Percentiles rank a stretch among this genome's conserved stretches.
Evolutionary conservation across 805 yeast species (phyloP).

Genomic region (Candida odintsovae): DNA sequence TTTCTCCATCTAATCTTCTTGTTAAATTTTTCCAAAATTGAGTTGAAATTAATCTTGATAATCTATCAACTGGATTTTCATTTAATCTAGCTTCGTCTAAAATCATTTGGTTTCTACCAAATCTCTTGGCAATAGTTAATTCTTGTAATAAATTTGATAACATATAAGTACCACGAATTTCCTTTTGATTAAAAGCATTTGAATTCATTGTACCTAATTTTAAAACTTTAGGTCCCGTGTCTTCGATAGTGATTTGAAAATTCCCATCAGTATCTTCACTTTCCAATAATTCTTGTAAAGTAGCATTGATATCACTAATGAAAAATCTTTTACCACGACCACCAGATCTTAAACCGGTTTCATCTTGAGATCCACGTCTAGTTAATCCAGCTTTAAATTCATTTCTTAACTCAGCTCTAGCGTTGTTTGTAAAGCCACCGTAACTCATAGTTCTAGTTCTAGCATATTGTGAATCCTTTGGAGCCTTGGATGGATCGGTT

Average conservation of each 20-base stretch:
- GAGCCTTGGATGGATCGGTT: conserved; percentile 47
- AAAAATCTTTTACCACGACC: conserved; percentile 44
- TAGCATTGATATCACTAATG: conserved; percentile 68
- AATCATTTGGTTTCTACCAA: conserved; percentile 72
- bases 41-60: conserved; percentile 64
- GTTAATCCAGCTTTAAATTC: conserved; percentile 24
- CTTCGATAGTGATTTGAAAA: conserved; percentile 81
- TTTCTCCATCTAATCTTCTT: conserved; percentile 56
- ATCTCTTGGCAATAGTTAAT: conserved; percentile 75
- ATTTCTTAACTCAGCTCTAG: conserved; percentile 15
- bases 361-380: conserved; percentile 54
- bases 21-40: conserved; percentile 81
- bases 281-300: conserved; percentile 60
- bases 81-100: conserved; percentile 78
- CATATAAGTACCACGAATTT: conserved; percentile 85
- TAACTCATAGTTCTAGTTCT: conserved; percentile 56
- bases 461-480: conserved; percentile 35
- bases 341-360: conserved; percentile 28
- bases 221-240: conserved; percentile 77
- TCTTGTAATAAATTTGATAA: conserved; percentile 82
- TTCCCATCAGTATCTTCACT: conserved; percentile 84
- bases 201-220: conserved; percentile 80
- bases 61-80: conserved; percentile 81
- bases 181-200: conserved; percentile 67
- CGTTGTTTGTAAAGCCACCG: conserved; percentile 22